These are phyloP conservation scores for Aspergillus viridinutans DNA, from an alignment of 2,329 filamentous ascomycete species.

Conservation along the genomic window DNA sequence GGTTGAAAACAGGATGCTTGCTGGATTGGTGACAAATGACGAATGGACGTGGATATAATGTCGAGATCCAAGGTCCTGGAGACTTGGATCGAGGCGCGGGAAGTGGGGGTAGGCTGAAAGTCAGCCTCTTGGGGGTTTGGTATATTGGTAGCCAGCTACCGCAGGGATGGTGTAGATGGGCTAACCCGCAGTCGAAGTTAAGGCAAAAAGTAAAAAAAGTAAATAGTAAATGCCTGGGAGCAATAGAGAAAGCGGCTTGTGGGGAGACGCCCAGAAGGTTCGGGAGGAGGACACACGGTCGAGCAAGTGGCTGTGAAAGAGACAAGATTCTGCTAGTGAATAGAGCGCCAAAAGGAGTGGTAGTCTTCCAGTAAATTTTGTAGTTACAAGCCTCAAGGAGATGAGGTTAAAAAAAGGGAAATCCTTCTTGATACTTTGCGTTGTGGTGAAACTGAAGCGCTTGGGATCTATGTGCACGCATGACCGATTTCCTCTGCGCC, in stretches of 20 bases:
- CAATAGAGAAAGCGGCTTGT: not conserved
- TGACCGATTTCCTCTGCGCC: slow-evolving; percentile 25
- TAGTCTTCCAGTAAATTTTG: slow-evolving; percentile 1
- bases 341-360: slow-evolving; percentile 6
- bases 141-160: not conserved
- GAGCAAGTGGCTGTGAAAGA: not conserved
- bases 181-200: not conserved
- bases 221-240: not conserved
- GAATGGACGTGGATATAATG: not conserved
- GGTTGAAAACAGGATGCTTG: not conserved
- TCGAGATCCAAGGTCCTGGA: not conserved
- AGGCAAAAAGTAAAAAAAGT: not conserved
- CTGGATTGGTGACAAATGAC: not conserved
- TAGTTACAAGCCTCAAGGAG: not conserved
- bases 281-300: not conserved
- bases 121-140: not conserved
- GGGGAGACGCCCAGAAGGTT: not conserved
- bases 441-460: slow-evolving; percentile 20
- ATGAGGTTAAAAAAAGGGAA: slow-evolving; percentile 4
- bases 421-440: slow-evolving; percentile 9
- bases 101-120: not conserved
- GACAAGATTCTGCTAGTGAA: slow-evolving; percentile 1
- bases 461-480: slow-evolving; percentile 28
- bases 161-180: not conserved
- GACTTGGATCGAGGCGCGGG: not conserved